Conservation (phyloP, 2,329 filamentous ascomycete species). For the Aspergillus persii region DNA sequence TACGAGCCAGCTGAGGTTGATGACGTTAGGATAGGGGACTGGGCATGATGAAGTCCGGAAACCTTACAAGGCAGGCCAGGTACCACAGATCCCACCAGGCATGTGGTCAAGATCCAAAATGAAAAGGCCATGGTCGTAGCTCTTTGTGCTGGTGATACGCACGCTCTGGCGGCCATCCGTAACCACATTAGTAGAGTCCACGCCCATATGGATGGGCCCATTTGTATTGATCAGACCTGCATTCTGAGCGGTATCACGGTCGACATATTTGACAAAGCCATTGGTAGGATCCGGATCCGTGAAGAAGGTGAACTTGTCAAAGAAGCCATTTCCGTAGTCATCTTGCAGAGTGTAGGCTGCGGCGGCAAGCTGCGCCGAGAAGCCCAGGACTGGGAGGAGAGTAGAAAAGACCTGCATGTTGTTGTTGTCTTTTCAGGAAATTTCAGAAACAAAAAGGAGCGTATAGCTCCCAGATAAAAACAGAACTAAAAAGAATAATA, state of each 20-base stretch:
- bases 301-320: constrained; percentile 54
- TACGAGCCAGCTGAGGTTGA: constrained; percentile 49
- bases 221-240: constrained; percentile 59
- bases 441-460: constrained; percentile 5
- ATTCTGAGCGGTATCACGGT: constrained; percentile 57
- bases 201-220: constrained; percentile 64
- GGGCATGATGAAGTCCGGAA: neutral
- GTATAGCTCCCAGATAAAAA: neutral
- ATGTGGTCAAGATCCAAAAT: constrained; percentile 72
- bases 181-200: constrained; percentile 60
- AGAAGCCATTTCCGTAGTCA: constrained; percentile 50
- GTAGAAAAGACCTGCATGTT: constrained; percentile 29
- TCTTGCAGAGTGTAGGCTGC: constrained; percentile 46
- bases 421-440: constrained; percentile 3
- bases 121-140: constrained; percentile 66
- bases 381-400: constrained; percentile 26
- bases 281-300: constrained; percentile 64
- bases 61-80: constrained; percentile 68
- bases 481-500: neutral
- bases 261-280: constrained; percentile 71
- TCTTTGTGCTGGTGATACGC: constrained; percentile 64
- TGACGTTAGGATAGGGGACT: neutral
- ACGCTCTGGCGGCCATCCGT: constrained; percentile 66
- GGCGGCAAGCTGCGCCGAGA: constrained; percentile 30
- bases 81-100: constrained; percentile 67